Evolutionary conservation across 768 basidiomycete species (phyloP).

Genomic region (Paxillus involutus): DNA sequence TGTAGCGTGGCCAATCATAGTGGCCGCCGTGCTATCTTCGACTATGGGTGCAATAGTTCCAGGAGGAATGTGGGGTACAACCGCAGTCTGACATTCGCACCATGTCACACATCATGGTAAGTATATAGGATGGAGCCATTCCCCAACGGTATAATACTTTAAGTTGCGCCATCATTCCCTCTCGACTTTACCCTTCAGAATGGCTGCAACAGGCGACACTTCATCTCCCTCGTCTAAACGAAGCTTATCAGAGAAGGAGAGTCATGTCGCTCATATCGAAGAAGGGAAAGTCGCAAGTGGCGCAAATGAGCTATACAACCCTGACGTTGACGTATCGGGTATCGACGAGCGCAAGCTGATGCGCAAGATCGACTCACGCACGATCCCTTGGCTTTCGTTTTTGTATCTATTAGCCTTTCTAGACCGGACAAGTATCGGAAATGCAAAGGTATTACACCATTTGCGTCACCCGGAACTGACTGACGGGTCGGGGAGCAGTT

Average conservation of each 20-base stretch:
- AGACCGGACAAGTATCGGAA: conserved; percentile 56
- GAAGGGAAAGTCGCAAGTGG: neutral
- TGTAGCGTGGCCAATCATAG: neutral
- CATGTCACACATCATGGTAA: neutral
- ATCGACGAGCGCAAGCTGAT: conserved; percentile 70
- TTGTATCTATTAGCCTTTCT: conserved; percentile 76
- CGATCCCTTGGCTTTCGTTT: conserved; percentile 72
- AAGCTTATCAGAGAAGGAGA: conserved; percentile 8
- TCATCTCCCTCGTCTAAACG: neutral
- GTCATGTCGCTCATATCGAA: conserved; percentile 2
- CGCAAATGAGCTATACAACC: conserved; percentile 26
- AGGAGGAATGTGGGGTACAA: conserved; percentile 1
- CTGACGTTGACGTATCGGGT: conserved; percentile 55
- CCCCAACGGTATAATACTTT: neutral
- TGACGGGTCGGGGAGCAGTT: conserved; percentile 38
- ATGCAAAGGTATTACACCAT: conserved; percentile 25
- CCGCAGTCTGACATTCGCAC: neutral
- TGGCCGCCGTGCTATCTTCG: neutral
- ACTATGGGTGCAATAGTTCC: neutral
- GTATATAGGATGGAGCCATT: neutral
- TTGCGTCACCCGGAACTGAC: neutral
- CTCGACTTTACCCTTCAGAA: neutral
- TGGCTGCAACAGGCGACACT: neutral
- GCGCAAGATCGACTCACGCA: conserved; percentile 66
- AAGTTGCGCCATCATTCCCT: neutral